phyloP scores from a whole-genome alignment of 108 stramenopile species.

The Skeletonema menzelii region DNA sequence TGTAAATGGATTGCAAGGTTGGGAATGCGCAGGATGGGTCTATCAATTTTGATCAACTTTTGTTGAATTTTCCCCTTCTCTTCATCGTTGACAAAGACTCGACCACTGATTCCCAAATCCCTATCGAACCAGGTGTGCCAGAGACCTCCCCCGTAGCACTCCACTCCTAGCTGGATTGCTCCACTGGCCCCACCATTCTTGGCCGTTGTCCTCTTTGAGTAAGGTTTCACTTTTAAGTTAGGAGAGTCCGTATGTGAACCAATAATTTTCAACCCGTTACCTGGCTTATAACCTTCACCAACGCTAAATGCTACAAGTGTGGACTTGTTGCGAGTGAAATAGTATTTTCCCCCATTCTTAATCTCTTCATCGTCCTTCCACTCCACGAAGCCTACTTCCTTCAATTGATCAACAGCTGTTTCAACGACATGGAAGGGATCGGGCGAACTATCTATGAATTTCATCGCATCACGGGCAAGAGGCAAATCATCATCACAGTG shows the following conservation, averaged over 20 bases:
- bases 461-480: conserved; percentile 69
- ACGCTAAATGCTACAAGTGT: conserved; percentile 92
- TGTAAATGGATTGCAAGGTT: conserved; percentile 97
- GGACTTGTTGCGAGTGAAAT: conserved; percentile 90
- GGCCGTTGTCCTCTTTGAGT: conserved; percentile 67
- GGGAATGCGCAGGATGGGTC: conserved; percentile 86
- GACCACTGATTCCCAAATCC: conserved; percentile 91
- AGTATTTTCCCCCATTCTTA: conserved; percentile 85
- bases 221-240: conserved; percentile 90
- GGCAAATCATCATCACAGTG: conserved; percentile 51
- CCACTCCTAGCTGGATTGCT: conserved; percentile 76
- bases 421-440: conserved; percentile 84
- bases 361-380: conserved; percentile 45
- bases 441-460: conserved; percentile 66
- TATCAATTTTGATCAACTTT: conserved; percentile 69
- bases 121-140: conserved; percentile 98
- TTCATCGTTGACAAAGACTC: conserved; percentile 76
- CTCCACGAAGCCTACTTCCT: conserved; percentile 66
- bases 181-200: conserved; percentile 49
- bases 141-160: conserved; percentile 95
- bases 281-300: conserved; percentile 65
- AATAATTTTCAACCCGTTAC: conserved; percentile 85
- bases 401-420: conserved; percentile 50
- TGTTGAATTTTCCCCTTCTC: conserved; percentile 45
- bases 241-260: conserved; percentile 96